phyloP scores from a whole-genome alignment of 208 protist genomes.

The Balamuthia mandrillaris region DNA sequence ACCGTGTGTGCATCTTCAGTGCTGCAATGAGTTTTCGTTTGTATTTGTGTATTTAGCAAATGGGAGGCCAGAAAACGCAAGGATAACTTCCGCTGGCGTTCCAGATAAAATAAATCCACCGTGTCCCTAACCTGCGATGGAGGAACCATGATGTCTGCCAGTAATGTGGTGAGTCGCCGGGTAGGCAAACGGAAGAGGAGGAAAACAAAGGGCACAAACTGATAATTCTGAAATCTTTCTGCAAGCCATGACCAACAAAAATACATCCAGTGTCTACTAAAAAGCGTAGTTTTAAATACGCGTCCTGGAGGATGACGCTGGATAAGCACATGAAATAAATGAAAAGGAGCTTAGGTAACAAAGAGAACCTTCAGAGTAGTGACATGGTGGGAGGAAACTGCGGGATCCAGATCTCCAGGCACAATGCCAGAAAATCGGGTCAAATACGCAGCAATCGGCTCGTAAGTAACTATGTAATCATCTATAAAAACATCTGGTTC shows the following conservation, averaged over 20 bases:
- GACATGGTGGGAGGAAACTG: constrained; percentile 82
- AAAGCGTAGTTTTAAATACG: constrained; percentile 86
- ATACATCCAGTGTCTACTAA: constrained; percentile 85
- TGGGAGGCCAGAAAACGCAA: constrained; percentile 90
- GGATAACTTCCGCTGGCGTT: constrained; percentile 81
- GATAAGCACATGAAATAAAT: too few species aligned
- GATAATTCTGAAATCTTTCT: constrained; percentile 92
- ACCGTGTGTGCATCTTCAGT: constrained; percentile 91
- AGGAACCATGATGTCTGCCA: constrained; percentile 83
- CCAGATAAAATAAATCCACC: constrained; percentile 88
- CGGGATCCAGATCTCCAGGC: constrained; percentile 88
- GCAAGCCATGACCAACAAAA: constrained; percentile 92
- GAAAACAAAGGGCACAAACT: constrained; percentile 45
- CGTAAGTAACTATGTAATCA: constrained; percentile 66
- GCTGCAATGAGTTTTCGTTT: constrained; percentile 90
- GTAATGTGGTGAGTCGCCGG: not conserved
- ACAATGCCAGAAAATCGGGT: constrained; percentile 82
- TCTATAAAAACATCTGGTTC: constrained; percentile 62
- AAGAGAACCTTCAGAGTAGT: constrained; percentile 87
- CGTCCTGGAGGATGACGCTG: too few species aligned
- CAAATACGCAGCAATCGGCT: constrained; percentile 68
- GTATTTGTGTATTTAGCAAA: constrained; percentile 83
- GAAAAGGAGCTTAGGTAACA: not conserved
- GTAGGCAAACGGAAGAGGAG: not conserved
- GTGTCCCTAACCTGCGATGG: constrained; percentile 93